Base-by-base conservation (phyloP, 495 filamentous ascomycete genomes). In the Astrocystis sublimbata region DNA sequence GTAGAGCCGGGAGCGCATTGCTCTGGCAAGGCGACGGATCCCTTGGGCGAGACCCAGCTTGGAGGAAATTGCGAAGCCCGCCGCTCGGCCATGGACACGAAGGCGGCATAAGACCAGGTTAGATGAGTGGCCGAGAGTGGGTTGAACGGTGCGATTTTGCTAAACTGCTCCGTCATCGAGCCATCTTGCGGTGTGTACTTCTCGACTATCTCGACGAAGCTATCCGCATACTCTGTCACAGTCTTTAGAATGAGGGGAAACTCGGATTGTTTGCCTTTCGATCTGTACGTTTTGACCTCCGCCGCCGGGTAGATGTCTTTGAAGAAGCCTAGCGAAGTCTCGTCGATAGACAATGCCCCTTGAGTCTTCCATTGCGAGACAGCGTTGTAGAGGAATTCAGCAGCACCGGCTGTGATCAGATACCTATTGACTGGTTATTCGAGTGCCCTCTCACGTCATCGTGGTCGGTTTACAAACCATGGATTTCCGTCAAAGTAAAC, bases 331-430 rank as follows among this genome's bases (percentile, higher is more conserved):
- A 85, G 74, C 26, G 73, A 83, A 43, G 73, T 72, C 13, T 73
- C 57, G 35, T 75, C 75, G 45, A 87, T 76, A 21, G 66, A 63
- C 35, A 87, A 66, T 10, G 64, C 72, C 10, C 78, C 77, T 24
- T 77, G 69, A 17, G 73, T 64, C 42, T 77, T 69, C 80, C 82
- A 86, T 67, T 86, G 82, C 33, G 83, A 82, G 0, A 85, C 61
- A 5, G 85, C 86, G 59, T 83, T 80, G 64, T 85, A 88, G n/a
- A 89, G 76, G 45, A 80, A 78, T 63, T 89, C 86, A 10, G 84
- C 85, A 1, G 85, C 84, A 1, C 81, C 84, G 41, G 84, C 69
- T 0, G 86, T 88, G 51, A 62, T 62, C 17, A 62, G 51, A 33
- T 62, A 62, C 58, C 58, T 60, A 24, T 51, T 9, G n/a, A 6